Conservation (phyloP, 2,329 filamentous ascomycete genomes). For the Exophiala aquamarina region DNA sequence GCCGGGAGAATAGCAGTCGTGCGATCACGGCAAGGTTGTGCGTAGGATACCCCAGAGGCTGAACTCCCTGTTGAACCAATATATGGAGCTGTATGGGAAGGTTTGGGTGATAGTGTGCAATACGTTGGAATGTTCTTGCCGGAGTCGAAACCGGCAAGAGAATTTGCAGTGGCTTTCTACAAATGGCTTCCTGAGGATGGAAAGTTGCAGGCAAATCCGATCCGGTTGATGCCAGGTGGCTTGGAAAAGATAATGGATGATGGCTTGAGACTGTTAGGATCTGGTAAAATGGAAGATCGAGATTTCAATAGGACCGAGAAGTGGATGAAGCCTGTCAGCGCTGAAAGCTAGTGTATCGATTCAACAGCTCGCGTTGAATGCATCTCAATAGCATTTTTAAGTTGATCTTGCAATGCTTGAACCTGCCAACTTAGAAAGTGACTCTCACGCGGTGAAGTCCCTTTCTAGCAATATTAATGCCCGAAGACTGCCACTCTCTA, state of each 20-base stretch:
- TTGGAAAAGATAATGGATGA: neutral
- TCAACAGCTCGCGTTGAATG: neutral
- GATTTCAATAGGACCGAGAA: neutral
- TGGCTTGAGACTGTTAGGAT: conserved; percentile 1
- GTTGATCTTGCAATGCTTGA: no score
- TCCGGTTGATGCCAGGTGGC: conserved; percentile 15
- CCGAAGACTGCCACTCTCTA: no score
- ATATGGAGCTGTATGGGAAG: neutral
- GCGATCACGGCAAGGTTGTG: neutral
- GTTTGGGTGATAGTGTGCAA: neutral
- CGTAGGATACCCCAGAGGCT: neutral
- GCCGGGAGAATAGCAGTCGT: neutral
- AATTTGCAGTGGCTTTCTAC: conserved; percentile 1
- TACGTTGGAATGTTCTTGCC: neutral
- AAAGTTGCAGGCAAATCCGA: conserved; percentile 19
- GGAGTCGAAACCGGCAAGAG: neutral
- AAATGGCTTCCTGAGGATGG: conserved; percentile 20
- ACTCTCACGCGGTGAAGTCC: no score
- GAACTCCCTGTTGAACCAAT: neutral
- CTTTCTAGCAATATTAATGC: no score
- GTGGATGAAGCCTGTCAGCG: conserved; percentile 8
- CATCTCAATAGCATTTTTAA: no score
- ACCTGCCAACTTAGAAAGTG: no score
- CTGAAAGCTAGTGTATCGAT: conserved; percentile 7
- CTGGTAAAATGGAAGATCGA: neutral